A percentile compares a stretch with the other conserved stretches of the same genome.
Evolutionary conservation across 371 early-diverging fungal genomes (phyloP).

Genomic region (Syncephalastrum monosporum): DNA sequence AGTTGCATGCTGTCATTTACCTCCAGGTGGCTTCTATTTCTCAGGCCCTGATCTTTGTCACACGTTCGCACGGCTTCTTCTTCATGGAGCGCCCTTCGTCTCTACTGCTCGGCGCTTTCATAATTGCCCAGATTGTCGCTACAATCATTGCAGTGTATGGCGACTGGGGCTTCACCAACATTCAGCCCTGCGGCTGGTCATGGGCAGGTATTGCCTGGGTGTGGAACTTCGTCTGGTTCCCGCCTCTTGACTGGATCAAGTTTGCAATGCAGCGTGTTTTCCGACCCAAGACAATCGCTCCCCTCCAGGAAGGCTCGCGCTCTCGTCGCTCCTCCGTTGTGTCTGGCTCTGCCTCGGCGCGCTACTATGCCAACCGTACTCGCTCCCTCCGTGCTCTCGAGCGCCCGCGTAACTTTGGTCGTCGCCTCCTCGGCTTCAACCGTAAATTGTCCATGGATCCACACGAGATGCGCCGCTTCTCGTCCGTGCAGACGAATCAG

Average conservation of each 20-base stretch:
- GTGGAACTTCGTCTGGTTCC: conserved; percentile 78
- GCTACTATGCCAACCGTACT: conserved; percentile 47
- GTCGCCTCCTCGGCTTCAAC: conserved; percentile 27
- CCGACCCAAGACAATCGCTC: conserved; percentile 32
- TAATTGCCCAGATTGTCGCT: conserved; percentile 54
- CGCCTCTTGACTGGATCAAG: conserved; percentile 74
- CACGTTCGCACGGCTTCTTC: conserved; percentile 55
- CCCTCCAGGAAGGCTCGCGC: conserved; percentile 4
- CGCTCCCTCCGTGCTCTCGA: conserved; percentile 39
- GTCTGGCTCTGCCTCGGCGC: conserved; percentile 36
- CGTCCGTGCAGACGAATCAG: conserved; percentile 39
- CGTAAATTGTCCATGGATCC: conserved; percentile 46
- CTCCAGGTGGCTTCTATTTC: conserved; percentile 56
- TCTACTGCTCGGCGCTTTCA: conserved; percentile 45
- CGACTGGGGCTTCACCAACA: conserved; percentile 57
- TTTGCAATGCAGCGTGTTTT: conserved; percentile 63
- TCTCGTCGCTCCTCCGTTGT: conserved; percentile 33
- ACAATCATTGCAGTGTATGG: conserved; percentile 59
- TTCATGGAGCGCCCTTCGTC: conserved; percentile 52
- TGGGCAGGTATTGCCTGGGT: conserved; percentile 70
- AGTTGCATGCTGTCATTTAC: conserved; percentile 54
- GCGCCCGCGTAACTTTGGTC: conserved; percentile 39
- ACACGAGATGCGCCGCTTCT: conserved; percentile 54
- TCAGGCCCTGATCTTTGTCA: conserved; percentile 55
- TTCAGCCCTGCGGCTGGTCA: conserved; percentile 52